Base-by-base conservation (phyloP, 495 filamentous ascomycete genomes). In the Penicillium waksmanii region DNA sequence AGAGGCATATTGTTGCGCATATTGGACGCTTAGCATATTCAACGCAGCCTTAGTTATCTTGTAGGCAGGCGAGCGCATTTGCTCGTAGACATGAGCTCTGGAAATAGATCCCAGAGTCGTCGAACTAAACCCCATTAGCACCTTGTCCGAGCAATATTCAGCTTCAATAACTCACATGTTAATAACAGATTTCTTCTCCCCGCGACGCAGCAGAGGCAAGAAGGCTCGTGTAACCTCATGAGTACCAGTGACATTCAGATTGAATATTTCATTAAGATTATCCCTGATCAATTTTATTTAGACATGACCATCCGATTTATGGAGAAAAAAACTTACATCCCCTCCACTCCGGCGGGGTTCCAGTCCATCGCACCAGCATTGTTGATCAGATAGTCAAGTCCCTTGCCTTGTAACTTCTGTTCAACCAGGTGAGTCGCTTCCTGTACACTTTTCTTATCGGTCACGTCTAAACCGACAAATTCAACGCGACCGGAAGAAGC, bases 311-410 rank as follows among this genome's bases (percentile, higher is more conserved):
- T 6, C 5, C 2, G 1, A 44, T 5, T 9, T 19, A 44, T 19
- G n/a, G 15, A 44, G 3, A 9, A 35, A 5, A 13, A 53, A 11
- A 51, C 56, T 57, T 68, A 80, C 77, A 79, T 78, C 25, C 57
- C 56, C 48, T 67, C 66, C 15, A 76, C 49, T 11, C 71, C 70
- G 7, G 52, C 63, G 8, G 53, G 47, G 1, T 65, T 60, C 27
- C 66, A 55, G 64, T 64, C 56, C 48, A 57, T 54, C 10, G 68
- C 56, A 4, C 78, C 82, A 1, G 74, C 81, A 57, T 85, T 84
- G 57, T 83, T 82, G 42, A 86, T 77, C 21, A 87, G 61, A 36
- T 80, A 71, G 58, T 86, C 84, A 0, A 85, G 71, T 0, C 65
- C 71, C 50, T 78, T 77, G 15, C 72, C 75, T 6, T 70, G 72